Base-by-base conservation (phyloP, 345 rosid genomes). In the Bruguiera sexangula region DNA sequence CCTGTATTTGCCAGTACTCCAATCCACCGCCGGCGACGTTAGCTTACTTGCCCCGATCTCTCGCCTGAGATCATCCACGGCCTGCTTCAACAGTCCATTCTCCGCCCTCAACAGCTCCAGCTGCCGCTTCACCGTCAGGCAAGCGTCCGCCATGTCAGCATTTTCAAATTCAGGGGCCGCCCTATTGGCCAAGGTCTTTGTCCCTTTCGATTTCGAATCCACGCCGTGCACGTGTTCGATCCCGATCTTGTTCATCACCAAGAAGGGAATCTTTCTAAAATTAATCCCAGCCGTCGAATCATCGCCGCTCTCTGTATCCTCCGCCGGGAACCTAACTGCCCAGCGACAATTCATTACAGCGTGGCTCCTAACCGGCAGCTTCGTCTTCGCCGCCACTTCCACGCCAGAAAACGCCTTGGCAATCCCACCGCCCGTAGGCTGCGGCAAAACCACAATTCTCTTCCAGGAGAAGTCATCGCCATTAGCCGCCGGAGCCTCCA, bases 311-410 rank as follows among this genome's bases (percentile, higher is more conserved):
- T 13, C 82, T 5, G 34, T 71, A 27, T 72, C 71, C 74, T 89
- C 96, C 51, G 84, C 78, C 4, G 99, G 99, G 63, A 89, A 83
- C 89, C 93, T 83, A 50, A 94, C 85, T 2, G 97, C 98, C 98
- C 98, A 94, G 63, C 96, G 82, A 82, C 86, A 88, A 71, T 78
- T 89, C 71, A 91, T 74, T 4, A 87, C 81, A 10, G 92, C 93
- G 18, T 78, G 82, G 31, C 86, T 84, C 82, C 81, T 86, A 29
- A 91, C 83, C 2, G 98, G 97, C 3, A 94, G 69, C 22, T 69
- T 75, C 43, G 98, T 91, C 81, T 77, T 86, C 53, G 97, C 98
- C 21, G 89, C 77, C 18, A 91, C 79, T 72, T 94, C 95, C 10
- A 91, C 71, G 0, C 97, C 96, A 5, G 94, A 80, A 2, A 91